Base-by-base conservation (phyloP, 495 filamentous ascomycete species). In the Bryoglossum gracile region DNA sequence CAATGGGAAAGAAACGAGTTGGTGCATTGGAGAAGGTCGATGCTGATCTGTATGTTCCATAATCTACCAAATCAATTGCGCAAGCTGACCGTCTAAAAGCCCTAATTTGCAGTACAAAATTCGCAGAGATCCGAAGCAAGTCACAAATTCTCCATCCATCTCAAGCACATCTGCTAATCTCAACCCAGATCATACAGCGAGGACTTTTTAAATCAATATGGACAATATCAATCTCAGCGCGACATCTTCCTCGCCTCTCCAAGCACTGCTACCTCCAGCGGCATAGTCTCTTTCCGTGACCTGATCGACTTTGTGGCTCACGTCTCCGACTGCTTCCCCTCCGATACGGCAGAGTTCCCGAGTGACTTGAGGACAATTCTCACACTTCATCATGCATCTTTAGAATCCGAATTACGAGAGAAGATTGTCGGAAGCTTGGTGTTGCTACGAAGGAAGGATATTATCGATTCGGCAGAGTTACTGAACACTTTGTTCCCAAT, bases 1-100 rank as follows among this genome's bases (percentile, higher is more conserved):
- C 59, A 43, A 90, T 88, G 83, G 79, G 76, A 30, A 95, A 95
- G 63, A 77, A 88, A 65, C 91, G 90, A 69, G 70, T 94, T 32
- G 86, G 84, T 25, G 90, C 90, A 33, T 77, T 95, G 60, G 89
- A 96, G 69, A 96, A 96, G 75, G 81, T 94, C 56, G 90, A 96
- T 59, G 89, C 88, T 23, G 89, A 95, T 63, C 63, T 95, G 76
- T 85, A 51, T 58, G 77, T 55, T 26, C 10, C 19, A n/a, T n/a
- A n/a, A n/a, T n/a, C n/a, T n/a, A n/a, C 35, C 18, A 17, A 17
- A 35, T 41, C 28, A 49, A 39, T 59, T 50, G 17, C 18, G 16
- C 50, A 47, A 30, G 30, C 22, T 21, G 38, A 21, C 25, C 24
- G n/a, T n/a, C n/a, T n/a, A n/a, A 21, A 54, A 88, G 84, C 62